These are phyloP conservation scores for Nasturtium officinale DNA, from an alignment of 345 rosid genomes.

Conservation along the genomic window DNA sequence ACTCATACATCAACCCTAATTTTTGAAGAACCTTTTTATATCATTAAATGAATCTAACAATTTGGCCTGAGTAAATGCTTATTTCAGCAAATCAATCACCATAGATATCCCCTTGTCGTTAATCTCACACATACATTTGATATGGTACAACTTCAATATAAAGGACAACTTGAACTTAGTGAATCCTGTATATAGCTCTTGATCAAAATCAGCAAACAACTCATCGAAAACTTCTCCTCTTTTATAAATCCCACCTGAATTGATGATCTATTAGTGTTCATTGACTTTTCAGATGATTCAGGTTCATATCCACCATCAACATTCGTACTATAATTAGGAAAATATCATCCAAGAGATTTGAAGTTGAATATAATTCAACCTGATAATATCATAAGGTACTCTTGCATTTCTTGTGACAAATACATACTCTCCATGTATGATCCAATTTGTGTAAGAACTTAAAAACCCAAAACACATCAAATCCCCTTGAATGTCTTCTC, in stretches of 20 bases:
- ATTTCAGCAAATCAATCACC: too few species aligned
- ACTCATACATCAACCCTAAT: too few species aligned
- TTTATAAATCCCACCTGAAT: background rate
- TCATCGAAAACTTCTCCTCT: background rate
- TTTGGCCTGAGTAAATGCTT: too few species aligned
- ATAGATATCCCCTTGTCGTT: background rate
- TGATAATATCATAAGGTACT: background rate
- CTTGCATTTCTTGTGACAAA: background rate
- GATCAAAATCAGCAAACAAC: background rate
- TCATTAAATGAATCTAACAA: too few species aligned
- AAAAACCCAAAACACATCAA: background rate
- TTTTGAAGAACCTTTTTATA: too few species aligned
- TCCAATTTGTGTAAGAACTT: background rate
- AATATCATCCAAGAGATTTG: slow-evolving; percentile 7
- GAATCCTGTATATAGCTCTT: background rate
- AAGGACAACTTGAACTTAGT: background rate
- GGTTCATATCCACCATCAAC: background rate
- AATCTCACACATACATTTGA: background rate
- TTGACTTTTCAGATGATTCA: background rate
- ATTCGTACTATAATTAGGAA: background rate
- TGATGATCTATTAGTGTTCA: background rate
- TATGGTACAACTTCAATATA: background rate
- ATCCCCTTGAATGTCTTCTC: background rate
- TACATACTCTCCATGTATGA: background rate
- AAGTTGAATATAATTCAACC: too few species aligned